These are phyloP conservation scores for Salix udensis DNA, from an alignment of 345 rosid species.

Conservation along the genomic window DNA sequence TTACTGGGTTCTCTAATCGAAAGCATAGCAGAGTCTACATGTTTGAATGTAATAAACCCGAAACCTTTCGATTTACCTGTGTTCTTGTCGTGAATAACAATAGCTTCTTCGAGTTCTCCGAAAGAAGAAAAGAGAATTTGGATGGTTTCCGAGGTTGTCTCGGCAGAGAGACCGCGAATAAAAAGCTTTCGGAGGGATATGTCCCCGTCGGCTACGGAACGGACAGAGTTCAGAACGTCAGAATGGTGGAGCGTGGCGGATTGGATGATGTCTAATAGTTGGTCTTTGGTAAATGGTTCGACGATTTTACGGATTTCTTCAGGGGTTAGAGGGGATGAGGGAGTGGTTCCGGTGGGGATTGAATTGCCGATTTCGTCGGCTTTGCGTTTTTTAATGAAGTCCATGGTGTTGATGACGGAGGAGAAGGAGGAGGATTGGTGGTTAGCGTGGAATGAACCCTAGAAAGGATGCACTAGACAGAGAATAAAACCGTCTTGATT, in stretches of 20 bases:
- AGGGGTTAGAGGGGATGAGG: conserved; percentile 5
- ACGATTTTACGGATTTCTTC: conserved; percentile 29
- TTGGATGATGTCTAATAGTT: conserved; percentile 27
- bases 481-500: background rate
- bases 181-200: conserved; percentile 26
- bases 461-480: background rate
- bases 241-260: conserved; percentile 23
- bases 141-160: conserved; percentile 27
- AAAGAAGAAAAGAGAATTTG: conserved; percentile 19
- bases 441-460: background rate
- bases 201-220: conserved; percentile 23
- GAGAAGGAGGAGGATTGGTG: background rate
- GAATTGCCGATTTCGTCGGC: conserved; percentile 26
- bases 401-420: conserved; percentile 7
- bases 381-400: conserved; percentile 29
- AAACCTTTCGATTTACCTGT: conserved; percentile 32
- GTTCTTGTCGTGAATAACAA: conserved; percentile 30
- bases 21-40: conserved; percentile 26
- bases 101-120: conserved; percentile 32
- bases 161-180: conserved; percentile 22
- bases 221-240: conserved; percentile 30
- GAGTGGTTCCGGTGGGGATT: background rate
- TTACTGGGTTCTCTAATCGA: conserved; percentile 36
- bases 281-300: conserved; percentile 27
- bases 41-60: conserved; percentile 27